phyloP scores from a whole-genome alignment of 805 yeast species.

The Candida khao-thaluensis region DNA sequence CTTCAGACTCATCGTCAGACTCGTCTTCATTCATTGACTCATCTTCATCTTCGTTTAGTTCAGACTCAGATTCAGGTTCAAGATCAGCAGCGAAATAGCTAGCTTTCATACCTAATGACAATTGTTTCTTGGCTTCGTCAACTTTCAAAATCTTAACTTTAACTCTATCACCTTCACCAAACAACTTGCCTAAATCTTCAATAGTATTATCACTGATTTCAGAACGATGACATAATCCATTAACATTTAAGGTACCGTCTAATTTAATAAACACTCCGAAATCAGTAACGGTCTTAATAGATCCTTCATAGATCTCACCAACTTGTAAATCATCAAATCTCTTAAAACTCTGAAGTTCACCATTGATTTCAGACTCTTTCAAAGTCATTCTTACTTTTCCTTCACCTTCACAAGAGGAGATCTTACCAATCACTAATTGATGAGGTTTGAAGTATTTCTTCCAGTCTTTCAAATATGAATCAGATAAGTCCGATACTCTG shows the following conservation, averaged over 20 bases:
- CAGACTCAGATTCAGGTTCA: constrained; percentile 15
- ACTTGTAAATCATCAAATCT: constrained; percentile 64
- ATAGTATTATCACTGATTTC: constrained; percentile 74
- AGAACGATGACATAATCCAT: constrained; percentile 85
- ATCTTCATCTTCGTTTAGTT: constrained; percentile 21
- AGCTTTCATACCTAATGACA: constrained; percentile 93
- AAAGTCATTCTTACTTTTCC: constrained; percentile 72
- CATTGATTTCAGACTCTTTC: constrained; percentile 77
- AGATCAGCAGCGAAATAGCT: constrained; percentile 61
- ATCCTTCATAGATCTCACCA: constrained; percentile 75
- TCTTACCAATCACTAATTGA: constrained; percentile 74
- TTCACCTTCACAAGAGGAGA: constrained; percentile 59
- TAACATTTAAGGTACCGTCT: constrained; percentile 68
- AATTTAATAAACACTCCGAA: constrained; percentile 89
- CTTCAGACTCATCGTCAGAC: constrained; percentile 45
- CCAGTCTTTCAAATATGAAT: constrained; percentile 84
- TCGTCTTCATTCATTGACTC: constrained; percentile 38
- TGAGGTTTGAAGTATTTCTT: constrained; percentile 67
- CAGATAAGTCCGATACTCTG: constrained; percentile 78
- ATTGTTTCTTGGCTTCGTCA: constrained; percentile 63
- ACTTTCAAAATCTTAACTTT: constrained; percentile 74
- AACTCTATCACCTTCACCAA: constrained; percentile 87
- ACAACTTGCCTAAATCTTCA: constrained; percentile 60
- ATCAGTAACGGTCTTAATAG: constrained; percentile 72
- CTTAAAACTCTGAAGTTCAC: constrained; percentile 58